Evolutionary conservation across 805 yeast species (phyloP), one percentile per base, ranked within the genome.

Genomic region (Yarrowia porcina): DNA sequence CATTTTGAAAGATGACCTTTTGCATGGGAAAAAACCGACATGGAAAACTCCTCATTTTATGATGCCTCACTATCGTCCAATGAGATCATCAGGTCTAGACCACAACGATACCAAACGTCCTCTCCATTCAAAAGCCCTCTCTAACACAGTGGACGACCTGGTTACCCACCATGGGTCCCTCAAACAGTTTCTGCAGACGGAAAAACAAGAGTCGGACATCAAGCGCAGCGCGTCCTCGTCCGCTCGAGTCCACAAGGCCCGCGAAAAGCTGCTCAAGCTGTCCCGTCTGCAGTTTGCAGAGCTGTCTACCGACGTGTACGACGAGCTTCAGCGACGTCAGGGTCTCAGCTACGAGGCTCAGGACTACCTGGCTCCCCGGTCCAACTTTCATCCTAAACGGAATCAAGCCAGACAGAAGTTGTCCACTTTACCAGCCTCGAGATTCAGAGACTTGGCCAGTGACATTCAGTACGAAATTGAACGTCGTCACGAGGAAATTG

Each of bases 361-460:
- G 18, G 49, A 33, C 13, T 84, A 81, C 69, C 78, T 93, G 61
- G 78, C 85, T 39, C 92, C 96, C 6, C 83, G 84, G 69, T 79
- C 82, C 7, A 80, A 81, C 18, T 90, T 90, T 75, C 99, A 94
- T 74, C 92, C 96, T 44, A 92, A 91, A 72, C 83, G 99, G 71
- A 96, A 94, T 72, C 96, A 91, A 74, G 98, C 99, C 1, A 82
- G 99, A 69, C 89, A 89, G 73, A 93, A 92, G 75, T 80, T 94
- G 68, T 87, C 97, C 5, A 84, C 89, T 54, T 81, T 94, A 64
- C 94, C 97, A 1, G 85, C 86, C 56, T 73, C 86, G 3, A 77
- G 98, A 65, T 94, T 94, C 76, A 86, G 87, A 68, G 99, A 93
- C 72, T 82, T 94, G 72, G 96, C 90, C 18, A 86, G 88, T 64